These are phyloP conservation scores for Arachnomyces sp. DNA, from an alignment of 2,329 filamentous ascomycete genomes.

Conservation along the genomic window DNA sequence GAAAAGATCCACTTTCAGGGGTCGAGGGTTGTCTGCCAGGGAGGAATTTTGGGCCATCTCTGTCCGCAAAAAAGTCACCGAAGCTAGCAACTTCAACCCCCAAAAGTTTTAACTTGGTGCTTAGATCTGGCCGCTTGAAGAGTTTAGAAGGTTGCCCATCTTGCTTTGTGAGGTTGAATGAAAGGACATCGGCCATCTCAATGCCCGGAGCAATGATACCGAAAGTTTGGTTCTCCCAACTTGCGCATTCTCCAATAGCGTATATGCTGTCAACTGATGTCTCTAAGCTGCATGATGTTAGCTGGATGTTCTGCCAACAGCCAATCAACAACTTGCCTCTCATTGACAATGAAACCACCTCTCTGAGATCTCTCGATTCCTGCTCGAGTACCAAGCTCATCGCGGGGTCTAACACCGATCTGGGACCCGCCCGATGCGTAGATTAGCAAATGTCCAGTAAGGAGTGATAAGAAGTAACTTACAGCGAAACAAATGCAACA, in stretches of 20 bases:
- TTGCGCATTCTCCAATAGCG: constrained; percentile 84
- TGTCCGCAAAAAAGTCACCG: constrained; percentile 85
- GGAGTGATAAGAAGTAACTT: constrained; percentile 16
- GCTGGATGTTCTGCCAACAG: neutral
- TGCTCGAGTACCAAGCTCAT: constrained; percentile 62
- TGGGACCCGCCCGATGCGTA: constrained; percentile 14
- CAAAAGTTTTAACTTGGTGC: constrained; percentile 82
- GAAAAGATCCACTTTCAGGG: constrained; percentile 27
- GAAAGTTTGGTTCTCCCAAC: constrained; percentile 78
- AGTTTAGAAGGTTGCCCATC: constrained; percentile 58
- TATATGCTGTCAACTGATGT: constrained; percentile 69
- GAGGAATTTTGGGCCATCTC: constrained; percentile 69
- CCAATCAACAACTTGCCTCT: constrained; percentile 19
- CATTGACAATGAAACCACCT: constrained; percentile 58
- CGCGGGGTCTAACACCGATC: constrained; percentile 73
- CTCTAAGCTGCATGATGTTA: constrained; percentile 38
- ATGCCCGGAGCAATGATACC: constrained; percentile 83
- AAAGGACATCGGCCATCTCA: constrained; percentile 85
- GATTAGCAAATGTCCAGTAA: constrained; percentile 3
- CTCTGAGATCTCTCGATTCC: constrained; percentile 65
- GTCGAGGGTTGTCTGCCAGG: constrained; percentile 45
- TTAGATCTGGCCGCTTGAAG: constrained; percentile 78
- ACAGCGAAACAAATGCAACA: constrained; percentile 76
- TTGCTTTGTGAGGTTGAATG: constrained; percentile 83
- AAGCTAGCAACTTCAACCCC: constrained; percentile 90